Conservation (phyloP, 2,329 filamentous ascomycete genomes). For the Hirsutella rhossiliensis region DNA sequence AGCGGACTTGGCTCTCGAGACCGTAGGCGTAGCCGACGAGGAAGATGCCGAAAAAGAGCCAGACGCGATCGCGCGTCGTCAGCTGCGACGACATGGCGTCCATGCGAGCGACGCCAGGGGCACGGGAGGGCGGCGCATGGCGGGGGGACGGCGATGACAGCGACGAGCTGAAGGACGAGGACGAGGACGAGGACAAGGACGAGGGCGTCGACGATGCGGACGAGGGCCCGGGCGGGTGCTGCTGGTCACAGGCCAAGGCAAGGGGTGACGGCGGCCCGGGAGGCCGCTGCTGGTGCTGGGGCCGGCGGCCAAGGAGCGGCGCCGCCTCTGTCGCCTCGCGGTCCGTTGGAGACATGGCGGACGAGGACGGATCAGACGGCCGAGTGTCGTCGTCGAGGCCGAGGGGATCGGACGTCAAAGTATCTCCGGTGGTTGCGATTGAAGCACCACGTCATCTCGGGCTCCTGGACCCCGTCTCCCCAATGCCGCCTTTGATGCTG, state of each 20-base stretch:
- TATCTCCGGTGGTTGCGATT: no score
- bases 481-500: no score
- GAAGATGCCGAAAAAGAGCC: conserved; percentile 45
- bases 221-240: background rate
- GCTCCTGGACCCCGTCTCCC: no score
- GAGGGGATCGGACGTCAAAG: no score
- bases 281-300: background rate
- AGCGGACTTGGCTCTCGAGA: conserved; percentile 39
- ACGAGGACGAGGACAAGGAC: background rate
- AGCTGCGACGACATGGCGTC: conserved; percentile 35
- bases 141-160: background rate
- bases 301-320: conserved; percentile 1
- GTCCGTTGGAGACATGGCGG: background rate
- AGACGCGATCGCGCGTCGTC: conserved; percentile 30
- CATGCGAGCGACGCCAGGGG: conserved; percentile 38
- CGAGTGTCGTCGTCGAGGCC: no score
- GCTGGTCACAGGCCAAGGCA: no score
- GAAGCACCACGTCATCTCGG: no score
- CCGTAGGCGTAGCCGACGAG: conserved; percentile 49
- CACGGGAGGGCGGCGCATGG: background rate
- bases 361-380: background rate
- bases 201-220: background rate
- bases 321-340: background rate
- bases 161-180: background rate
- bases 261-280: background rate